Evolutionary conservation across 2,329 filamentous ascomycete species (phyloP).

Genomic region (Hymenoscyphus infarciens): DNA sequence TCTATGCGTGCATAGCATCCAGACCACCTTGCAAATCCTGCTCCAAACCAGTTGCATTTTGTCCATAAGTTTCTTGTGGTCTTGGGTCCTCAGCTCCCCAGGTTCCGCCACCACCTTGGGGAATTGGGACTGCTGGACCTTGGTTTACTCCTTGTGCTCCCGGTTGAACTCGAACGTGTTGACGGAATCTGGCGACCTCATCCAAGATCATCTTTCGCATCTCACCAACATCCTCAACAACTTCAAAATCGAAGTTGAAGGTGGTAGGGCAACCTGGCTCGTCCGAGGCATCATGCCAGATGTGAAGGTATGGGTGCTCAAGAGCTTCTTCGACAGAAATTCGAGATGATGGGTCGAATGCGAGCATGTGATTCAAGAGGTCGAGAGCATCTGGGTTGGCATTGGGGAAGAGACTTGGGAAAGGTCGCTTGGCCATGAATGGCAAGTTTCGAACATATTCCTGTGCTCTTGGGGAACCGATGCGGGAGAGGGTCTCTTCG

Average conservation of each 20-base stretch:
- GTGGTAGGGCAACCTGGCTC: constrained; percentile 90
- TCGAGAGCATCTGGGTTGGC: constrained; percentile 96
- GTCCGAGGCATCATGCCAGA: constrained; percentile 94
- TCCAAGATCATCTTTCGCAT: constrained; percentile 97
- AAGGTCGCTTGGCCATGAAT: constrained; percentile 89
- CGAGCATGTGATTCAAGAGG: constrained; percentile 93
- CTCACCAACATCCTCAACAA: constrained; percentile 89
- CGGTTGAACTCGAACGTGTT: constrained; percentile 38
- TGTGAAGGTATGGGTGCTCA: constrained; percentile 92
- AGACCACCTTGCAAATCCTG: constrained; percentile 37
- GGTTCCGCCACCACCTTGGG: constrained; percentile 29
- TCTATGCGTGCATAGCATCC: constrained; percentile 34
- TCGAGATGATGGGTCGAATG: constrained; percentile 90
- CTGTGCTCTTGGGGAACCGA: constrained; percentile 91
- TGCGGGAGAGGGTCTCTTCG: constrained; percentile 88
- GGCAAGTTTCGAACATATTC: constrained; percentile 97
- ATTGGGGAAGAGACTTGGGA: constrained; percentile 83
- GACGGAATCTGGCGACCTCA: constrained; percentile 86
- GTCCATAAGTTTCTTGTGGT: constrained; percentile 35
- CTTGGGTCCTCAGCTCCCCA: constrained; percentile 36
- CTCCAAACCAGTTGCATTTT: constrained; percentile 34
- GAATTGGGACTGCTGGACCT: constrained; percentile 34
- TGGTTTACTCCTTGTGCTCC: constrained; percentile 30
- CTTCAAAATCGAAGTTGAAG: constrained; percentile 98
- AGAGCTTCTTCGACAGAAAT: constrained; percentile 94